Evolutionary conservation across 768 basidiomycete genomes (phyloP), one percentile per base, ranked within the genome.

Genomic region (Mycena filopes): DNA sequence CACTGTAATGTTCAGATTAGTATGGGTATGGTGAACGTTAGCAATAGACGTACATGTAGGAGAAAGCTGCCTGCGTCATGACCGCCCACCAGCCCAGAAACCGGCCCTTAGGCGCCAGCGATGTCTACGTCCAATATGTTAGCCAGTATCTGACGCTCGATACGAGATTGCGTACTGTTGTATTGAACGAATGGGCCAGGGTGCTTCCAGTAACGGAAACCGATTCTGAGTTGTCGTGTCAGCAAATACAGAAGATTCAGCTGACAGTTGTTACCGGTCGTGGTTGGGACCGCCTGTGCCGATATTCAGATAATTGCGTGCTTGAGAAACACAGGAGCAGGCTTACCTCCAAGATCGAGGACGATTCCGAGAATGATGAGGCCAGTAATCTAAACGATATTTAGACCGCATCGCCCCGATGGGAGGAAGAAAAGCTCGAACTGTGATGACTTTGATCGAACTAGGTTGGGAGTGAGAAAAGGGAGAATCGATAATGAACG

Each of bases 141-240:
- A 36, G 36, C 36, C 36, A 36, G 15, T 4, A 15, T 15, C 36
- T 10, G 36, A 10, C 36, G 36, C n/a, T n/a, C 9, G 36, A 11
- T 9, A 36, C 36, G 36, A 2, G 36, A 15, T 4, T 5, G 11
- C 36, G 10, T 36, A 36, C 36, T 80, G 12, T 81, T 18, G 70
- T 78, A 93, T 72, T 97, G 94, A 11, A 83, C 89, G 73, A 98
- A 94, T 0, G 96, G 89, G 15, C 97, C 97, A 0, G 95, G 95
- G 68, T 96, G 68, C 64, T 88, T 91, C 94, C 95, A 96, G 80
- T 92, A 94, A 28, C 89, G 82, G 76, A 90, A 90, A 0, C 89
- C 89, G 74, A 85, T 62, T 29, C 49, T 62, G 12, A 29, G 18
- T 43, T 40, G 16, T 78, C 25, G 13, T 6, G 18, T 38, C 18